These are phyloP conservation scores for Apiotrichum veenhuisii DNA, from an alignment of 1,284 basidiomycete genomes.

Conservation along the genomic window DNA sequence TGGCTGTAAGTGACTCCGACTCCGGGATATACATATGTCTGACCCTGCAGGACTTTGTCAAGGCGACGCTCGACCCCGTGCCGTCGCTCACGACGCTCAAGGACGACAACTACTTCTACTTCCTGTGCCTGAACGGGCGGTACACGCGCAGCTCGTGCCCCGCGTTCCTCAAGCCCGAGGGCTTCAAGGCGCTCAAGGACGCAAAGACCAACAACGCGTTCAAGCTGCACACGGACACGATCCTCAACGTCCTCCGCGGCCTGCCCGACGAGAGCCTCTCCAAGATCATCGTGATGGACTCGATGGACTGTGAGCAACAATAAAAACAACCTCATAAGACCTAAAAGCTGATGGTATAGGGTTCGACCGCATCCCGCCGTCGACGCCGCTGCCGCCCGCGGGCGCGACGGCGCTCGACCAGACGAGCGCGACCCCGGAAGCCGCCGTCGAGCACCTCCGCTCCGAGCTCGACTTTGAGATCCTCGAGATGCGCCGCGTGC, in stretches of 20 bases:
- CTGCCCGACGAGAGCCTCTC: constrained; percentile 59
- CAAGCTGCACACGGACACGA: constrained; percentile 73
- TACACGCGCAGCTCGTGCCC: constrained; percentile 70
- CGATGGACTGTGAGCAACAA: constrained; percentile 58
- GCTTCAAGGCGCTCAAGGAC: constrained; percentile 60
- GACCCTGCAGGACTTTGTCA: constrained; percentile 53
- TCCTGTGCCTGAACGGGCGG: constrained; percentile 62
- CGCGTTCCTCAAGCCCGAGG: constrained; percentile 64
- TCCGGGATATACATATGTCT: not conserved
- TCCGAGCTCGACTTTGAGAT: constrained; percentile 63
- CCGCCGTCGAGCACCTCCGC: constrained; percentile 42
- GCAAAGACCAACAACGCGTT: constrained; percentile 59
- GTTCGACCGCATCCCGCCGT: constrained; percentile 60
- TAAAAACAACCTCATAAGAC: not conserved
- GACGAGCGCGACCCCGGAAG: constrained; percentile 45
- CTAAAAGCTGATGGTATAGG: too few species aligned
- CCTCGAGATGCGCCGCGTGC: constrained; percentile 59
- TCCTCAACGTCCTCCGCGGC: constrained; percentile 62
- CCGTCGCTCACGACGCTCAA: constrained; percentile 56
- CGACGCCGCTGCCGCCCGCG: constrained; percentile 45
- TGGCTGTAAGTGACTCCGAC: constrained; percentile 43
- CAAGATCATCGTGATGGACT: constrained; percentile 73
- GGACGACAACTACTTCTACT: constrained; percentile 66
- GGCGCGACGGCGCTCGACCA: constrained; percentile 40
- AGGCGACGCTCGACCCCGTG: constrained; percentile 65